phyloP scores from a whole-genome alignment of 2,329 filamentous ascomycete genomes.

The Nemania serpens region DNA sequence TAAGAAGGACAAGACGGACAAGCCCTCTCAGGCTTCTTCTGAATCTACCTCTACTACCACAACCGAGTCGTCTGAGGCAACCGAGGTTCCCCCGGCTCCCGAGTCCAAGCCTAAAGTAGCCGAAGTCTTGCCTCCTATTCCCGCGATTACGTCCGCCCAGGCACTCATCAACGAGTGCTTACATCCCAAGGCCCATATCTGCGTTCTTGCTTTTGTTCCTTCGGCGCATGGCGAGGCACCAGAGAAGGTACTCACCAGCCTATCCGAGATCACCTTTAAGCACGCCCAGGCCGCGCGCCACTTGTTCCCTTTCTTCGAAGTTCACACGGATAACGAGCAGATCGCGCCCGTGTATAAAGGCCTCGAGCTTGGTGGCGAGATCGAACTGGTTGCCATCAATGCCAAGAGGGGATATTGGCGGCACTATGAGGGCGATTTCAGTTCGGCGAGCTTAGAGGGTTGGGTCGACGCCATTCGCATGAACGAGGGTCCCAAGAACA shows the following conservation, averaged over 20 bases:
- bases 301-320: constrained; percentile 81
- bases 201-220: constrained; percentile 76
- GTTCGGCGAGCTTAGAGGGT: constrained; percentile 67
- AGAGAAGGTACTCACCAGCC: constrained; percentile 62
- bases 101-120: constrained; percentile 56
- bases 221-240: constrained; percentile 54
- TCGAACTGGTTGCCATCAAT: constrained; percentile 83
- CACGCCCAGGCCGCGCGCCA: constrained; percentile 68
- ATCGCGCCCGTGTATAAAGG: constrained; percentile 59
- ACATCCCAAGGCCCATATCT: constrained; percentile 75
- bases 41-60: constrained; percentile 48
- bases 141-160: constrained; percentile 64
- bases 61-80: constrained; percentile 44
- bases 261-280: constrained; percentile 78
- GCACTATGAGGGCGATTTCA: constrained; percentile 67
- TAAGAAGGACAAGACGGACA: constrained; percentile 35
- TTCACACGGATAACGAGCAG: constrained; percentile 66
- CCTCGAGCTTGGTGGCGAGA: constrained; percentile 64
- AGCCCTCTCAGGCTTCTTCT: constrained; percentile 52
- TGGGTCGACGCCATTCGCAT: constrained; percentile 94
- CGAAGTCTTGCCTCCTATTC: constrained; percentile 65
- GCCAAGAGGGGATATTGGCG: constrained; percentile 86
- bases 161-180: constrained; percentile 75
- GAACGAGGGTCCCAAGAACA: constrained; percentile 82
- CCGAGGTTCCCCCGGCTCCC: constrained; percentile 37